phyloP scores from a whole-genome alignment of 2,329 filamentous ascomycete species.

The Rutstroemia sydowiana region DNA sequence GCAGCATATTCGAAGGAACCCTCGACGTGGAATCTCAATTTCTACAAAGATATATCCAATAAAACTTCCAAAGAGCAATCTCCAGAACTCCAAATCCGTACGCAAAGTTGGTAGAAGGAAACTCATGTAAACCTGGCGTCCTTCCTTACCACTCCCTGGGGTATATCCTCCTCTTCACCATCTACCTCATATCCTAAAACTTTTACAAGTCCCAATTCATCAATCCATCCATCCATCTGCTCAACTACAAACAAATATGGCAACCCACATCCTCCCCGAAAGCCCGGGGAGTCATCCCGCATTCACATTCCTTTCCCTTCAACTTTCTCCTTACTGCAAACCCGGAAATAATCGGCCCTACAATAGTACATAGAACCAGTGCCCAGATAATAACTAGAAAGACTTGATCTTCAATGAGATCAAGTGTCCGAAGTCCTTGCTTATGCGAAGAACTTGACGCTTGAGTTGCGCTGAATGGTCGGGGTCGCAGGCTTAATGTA shows the following conservation, averaged over 20 bases:
- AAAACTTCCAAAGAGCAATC: too few relatives aligned
- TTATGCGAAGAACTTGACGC: background rate
- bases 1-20: too few relatives aligned
- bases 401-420: slow-evolving; percentile 29
- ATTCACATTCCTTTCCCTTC: background rate
- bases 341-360: slow-evolving; percentile 37
- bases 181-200: too few relatives aligned
- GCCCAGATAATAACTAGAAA: slow-evolving; percentile 49
- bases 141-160: too few relatives aligned
- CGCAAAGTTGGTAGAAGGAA: too few relatives aligned
- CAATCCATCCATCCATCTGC: too few relatives aligned
- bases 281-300: background rate
- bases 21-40: too few relatives aligned
- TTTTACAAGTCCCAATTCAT: too few relatives aligned
- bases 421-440: background rate
- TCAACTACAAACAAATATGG: slow-evolving; percentile 4
- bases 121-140: too few relatives aligned
- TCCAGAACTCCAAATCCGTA: too few relatives aligned
- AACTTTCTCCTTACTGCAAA: slow-evolving; percentile 1
- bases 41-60: too few relatives aligned
- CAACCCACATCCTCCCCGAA: background rate
- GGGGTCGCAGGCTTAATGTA: slow-evolving; percentile 7
- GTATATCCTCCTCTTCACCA: too few relatives aligned
- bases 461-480: background rate
- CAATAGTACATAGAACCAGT: slow-evolving; percentile 46